phyloP scores from a whole-genome alignment of 106 monocot species.

The Apostasia shenzhenica region DNA sequence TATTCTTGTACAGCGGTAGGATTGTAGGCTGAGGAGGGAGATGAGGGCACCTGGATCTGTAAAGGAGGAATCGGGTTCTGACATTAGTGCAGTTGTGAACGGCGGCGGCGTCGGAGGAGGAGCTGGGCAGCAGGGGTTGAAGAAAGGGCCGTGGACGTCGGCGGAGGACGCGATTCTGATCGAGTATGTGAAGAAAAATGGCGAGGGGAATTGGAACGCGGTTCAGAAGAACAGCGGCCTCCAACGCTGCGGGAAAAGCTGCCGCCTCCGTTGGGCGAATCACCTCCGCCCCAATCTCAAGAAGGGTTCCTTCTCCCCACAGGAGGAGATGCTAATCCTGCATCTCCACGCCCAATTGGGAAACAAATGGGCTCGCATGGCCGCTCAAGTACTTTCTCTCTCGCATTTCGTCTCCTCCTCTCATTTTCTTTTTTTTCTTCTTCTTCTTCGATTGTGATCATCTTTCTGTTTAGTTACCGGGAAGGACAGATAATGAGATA shows the following conservation, averaged over 20 bases:
- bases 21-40: neutral
- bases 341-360: slow-evolving; percentile 60
- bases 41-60: neutral
- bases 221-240: slow-evolving; percentile 55
- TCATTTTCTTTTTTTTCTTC: neutral
- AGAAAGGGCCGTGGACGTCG: slow-evolving; percentile 8
- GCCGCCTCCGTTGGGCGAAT: slow-evolving; percentile 68
- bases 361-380: slow-evolving; percentile 86
- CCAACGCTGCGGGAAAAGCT: slow-evolving; percentile 68
- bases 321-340: slow-evolving; percentile 60
- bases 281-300: slow-evolving; percentile 63
- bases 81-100: too few species aligned
- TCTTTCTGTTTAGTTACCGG: slow-evolving; percentile 32
- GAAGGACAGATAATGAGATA: slow-evolving; percentile 77
- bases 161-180: slow-evolving; percentile 44
- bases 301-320: slow-evolving; percentile 60
- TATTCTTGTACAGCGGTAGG: neutral
- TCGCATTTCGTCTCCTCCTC: neutral
- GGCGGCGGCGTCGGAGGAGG: neutral
- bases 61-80: neutral
- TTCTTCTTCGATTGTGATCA: neutral
- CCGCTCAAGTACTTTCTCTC: slow-evolving; percentile 25
- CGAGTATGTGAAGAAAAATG: slow-evolving; percentile 43
- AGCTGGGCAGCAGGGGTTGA: neutral
- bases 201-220: slow-evolving; percentile 72